Base-by-base conservation (phyloP, 306 rosid species). In the Lotus japonicus region DNA sequence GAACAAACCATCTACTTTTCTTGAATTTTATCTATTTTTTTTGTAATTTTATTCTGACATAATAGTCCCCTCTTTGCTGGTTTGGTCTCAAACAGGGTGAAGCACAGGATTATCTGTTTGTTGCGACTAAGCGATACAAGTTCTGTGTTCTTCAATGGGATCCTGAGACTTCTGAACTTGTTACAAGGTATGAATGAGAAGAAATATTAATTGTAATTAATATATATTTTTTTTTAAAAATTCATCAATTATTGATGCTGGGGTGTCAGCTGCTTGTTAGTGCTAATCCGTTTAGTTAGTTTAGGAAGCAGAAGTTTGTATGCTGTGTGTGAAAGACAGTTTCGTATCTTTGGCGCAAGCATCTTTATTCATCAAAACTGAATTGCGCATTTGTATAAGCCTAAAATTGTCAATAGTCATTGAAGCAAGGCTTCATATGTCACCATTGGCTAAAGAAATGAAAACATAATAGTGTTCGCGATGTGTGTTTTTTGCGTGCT, bases 71-170 rank as follows among this genome's bases (percentile, higher is more conserved):
- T 36, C 68, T 26, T 56, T 43, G 33, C 5, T 55, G 1, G 42
- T 38, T 46, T 67, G 21, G 49, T 36, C 63, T 72, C 64, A 11
- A 71, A 65, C 78, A 94, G 99, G 99, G 99, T 7, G 99, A 94
- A 77, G 72, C 92, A 11, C 99, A 94, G 51, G 99, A 94, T 72
- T 89, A 82, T 76, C 83, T 94, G 10, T 94, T 94, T 74, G 83
- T 94, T 78, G 96, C 99, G 16, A 94, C 99, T 28, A 97, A 94
- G 72, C 84, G 99, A 84, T 94, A 94, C 82, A 94, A 94, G 73
- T 94, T 94, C 71, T 90, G 99, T 62, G 99, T 94, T 75, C 95
- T 94, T 62, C 99, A 94, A 70, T 94, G 99, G 99, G 96, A 94
- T 78, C 75, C 87, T 0, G 97, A 88, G 52, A 62, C 87, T n/a